Percentiles rank a stretch among this genome's conserved stretches.
Conservation (phyloP, 1,284 basidiomycete genomes). For the Ceratobasidium sp. region DNA sequence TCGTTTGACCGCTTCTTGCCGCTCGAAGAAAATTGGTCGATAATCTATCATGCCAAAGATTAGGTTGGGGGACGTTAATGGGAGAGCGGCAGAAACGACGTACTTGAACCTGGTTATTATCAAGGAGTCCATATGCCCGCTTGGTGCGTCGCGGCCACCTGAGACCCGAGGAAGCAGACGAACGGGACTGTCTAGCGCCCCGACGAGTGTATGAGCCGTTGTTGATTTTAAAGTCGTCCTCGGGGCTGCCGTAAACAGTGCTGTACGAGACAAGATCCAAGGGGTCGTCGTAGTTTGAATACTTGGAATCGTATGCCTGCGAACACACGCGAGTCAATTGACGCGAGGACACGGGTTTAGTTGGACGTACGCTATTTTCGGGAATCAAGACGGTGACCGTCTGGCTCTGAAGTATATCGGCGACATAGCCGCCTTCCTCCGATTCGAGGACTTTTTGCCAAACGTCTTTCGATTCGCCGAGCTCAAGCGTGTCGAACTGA, state of each 20-base stretch:
- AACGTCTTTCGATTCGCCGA: background rate
- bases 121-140: background rate
- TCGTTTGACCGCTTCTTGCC: slow-evolving; percentile 10
- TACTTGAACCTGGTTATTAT: background rate
- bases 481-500: background rate
- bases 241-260: background rate
- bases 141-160: background rate
- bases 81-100: background rate
- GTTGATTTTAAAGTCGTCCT: background rate
- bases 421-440: background rate
- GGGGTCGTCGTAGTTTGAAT: background rate
- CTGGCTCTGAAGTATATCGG: slow-evolving; percentile 3
- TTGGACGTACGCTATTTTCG: slow-evolving; percentile 7
- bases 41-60: background rate
- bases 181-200: background rate
- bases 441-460: background rate
- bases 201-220: background rate
- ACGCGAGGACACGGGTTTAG: background rate
- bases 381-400: slow-evolving; percentile 4
- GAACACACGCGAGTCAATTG: background rate
- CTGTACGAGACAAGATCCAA: background rate
- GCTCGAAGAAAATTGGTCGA: background rate
- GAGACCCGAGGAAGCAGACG: background rate
- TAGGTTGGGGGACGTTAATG: background rate
- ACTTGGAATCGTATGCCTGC: background rate